phyloP scores from a whole-genome alignment of 805 yeast species.

The Candida hungchunana region DNA sequence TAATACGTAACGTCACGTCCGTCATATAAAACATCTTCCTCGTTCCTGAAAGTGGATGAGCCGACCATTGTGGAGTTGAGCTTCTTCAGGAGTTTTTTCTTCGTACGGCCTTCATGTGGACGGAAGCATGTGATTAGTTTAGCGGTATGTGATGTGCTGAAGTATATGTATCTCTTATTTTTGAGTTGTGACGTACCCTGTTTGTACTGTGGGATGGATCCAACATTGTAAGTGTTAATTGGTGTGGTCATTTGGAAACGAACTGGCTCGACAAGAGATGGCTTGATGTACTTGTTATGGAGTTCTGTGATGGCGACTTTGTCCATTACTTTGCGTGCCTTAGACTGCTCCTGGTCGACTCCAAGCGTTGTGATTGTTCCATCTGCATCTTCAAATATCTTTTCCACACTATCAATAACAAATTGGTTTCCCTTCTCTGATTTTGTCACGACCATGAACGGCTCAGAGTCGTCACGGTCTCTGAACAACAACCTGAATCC shows the following conservation, averaged over 20 bases:
- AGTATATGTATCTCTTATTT: slow-evolving; percentile 30
- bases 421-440: slow-evolving; percentile 10
- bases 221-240: slow-evolving; percentile 33
- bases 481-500: slow-evolving; percentile 33
- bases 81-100: slow-evolving; percentile 36
- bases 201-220: slow-evolving; percentile 42
- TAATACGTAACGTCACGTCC: slow-evolving; percentile 15
- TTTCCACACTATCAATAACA: slow-evolving; percentile 11
- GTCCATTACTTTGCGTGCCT: slow-evolving; percentile 3
- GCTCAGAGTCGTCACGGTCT: slow-evolving; percentile 9
- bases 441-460: slow-evolving; percentile 18
- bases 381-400: slow-evolving; percentile 10
- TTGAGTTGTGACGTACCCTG: slow-evolving; percentile 12
- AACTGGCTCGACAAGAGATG: slow-evolving; percentile 13
- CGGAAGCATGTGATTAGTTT: slow-evolving; percentile 33
- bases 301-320: slow-evolving; percentile 12
- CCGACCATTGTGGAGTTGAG: slow-evolving; percentile 6
- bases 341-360: slow-evolving; percentile 1
- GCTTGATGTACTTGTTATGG: slow-evolving; percentile 1
- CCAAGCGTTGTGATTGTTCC: slow-evolving; percentile 9
- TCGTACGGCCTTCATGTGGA: slow-evolving; percentile 31
- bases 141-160: slow-evolving; percentile 24
- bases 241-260: slow-evolving; percentile 31
- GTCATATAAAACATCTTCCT: slow-evolving; percentile 3
- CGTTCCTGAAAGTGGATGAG: slow-evolving; percentile 1